Base-by-base conservation (phyloP, 768 basidiomycete species). In the Boletus bicolor region DNA sequence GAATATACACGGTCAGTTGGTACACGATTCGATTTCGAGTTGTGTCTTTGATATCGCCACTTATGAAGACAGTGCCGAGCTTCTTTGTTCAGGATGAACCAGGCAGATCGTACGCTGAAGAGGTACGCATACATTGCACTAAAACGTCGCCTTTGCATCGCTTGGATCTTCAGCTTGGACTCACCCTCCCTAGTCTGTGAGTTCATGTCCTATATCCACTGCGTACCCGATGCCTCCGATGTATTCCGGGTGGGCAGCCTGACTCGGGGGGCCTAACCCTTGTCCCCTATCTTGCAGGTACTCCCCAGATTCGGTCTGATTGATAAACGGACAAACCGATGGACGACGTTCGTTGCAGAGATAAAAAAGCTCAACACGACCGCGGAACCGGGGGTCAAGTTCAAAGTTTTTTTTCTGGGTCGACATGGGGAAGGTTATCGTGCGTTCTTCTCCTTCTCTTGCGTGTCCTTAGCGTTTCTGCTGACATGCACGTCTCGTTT, bases 351-450 rank as follows among this genome's bases (percentile, higher is more conserved):
- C 54, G 62, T 68, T 26, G 48, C 59, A 0, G 61, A 72, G 9
- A 68, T 91, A n/a, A 53, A 67, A 6, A 55, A 68, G n/a, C 66
- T 90, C 53, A 64, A 64, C 4, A 49, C 45, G 30, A 53, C 50
- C 1, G 57, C 65, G 2, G 53, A 48, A 32, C 49, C 54, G 3
- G 59, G 59, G 11, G 51, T 57, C 2, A 51, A 54, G 15, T 59
- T 53, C 72, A 91, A 90, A 61, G 73, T 87, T 12, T 73, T 91
- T 52, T 80, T 86, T 54, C 68, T 90, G 2, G 81, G 80, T 3
- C 75, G 89, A 59, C 89, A 92, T 57, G 89, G 89, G 1, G 75
- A 91, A 68, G 89, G 87, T 9, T 66, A 66, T 45, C 65, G 65
- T 66, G 19, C 51, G 65, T 64, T 10, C 37, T 12, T 21, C 5